Evolutionary conservation across 2,329 filamentous ascomycete species (phyloP), one percentile per base, ranked within the genome.

Genomic region (Aspergillus piperis): DNA sequence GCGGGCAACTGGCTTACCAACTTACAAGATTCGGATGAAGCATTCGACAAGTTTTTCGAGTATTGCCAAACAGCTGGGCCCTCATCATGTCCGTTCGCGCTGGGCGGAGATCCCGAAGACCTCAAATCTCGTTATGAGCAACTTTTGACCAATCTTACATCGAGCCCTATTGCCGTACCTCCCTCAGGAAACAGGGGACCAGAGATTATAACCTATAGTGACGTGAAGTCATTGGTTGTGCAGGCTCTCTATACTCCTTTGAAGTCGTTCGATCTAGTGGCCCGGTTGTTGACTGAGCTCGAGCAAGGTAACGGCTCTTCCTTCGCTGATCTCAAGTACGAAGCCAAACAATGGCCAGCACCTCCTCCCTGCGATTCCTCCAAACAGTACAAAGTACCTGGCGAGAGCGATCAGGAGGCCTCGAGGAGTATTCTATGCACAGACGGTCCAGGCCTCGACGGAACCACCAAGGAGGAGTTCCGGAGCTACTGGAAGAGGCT

Each of bases 121-220:
- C 41, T 53, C 17, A 54, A 30, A 15, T 25, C 17, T 11, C 39
- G 49, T n/a, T 38, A 39, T 30, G 38, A 54, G 15, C 17, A 54
- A 13, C 21, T 58, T 15, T 11, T 58, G 27, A 8, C 39, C 7
- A 54, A 32, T 5, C 27, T 58, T 30, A 58, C 21, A 19, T 17
- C 19, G 11, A 39, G 25, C 19, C 49, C 39, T 8, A 41, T 58
- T 17, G 17, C 49, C 3, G 57, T 48, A 1, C 13, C 49, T 21
- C 21, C 39, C 8, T 58, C 41, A 1, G 39, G 15, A n/a, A n/a
- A 10, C 5, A 27, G 57, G 4, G 38, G 48, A 1, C 49, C 50
- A 10, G 57, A 58, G n/a, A 54, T 58, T 1, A 58, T 54, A 39
- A 58, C 49, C 27, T 54, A 54, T n/a, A 54, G 23, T 19, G 39